Evolutionary conservation across 2,329 filamentous ascomycete species (phyloP), one percentile per base, ranked within the genome.

Genomic region (Beauveria bassiana): DNA sequence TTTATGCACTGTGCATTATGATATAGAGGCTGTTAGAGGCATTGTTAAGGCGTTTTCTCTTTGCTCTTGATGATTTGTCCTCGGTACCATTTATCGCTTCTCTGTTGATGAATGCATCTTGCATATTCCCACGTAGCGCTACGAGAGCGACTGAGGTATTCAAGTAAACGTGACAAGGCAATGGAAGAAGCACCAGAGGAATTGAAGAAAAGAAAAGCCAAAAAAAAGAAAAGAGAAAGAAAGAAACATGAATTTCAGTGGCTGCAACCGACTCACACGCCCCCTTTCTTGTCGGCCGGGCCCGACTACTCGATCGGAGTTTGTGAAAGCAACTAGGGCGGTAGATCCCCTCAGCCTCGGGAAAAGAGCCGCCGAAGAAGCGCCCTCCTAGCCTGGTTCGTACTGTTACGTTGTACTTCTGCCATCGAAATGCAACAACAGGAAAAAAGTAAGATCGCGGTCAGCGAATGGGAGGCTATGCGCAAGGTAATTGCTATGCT

Each of bases 301-400:
- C 9, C 56, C 56, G 56, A 43, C 42, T 2, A 50, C 56, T 50
- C 45, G 42, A 59, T 50, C 31, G 31, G 34, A 24, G 20, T 40
- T 59, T 31, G 31, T 3, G 22, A 22, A 22, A 22, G 22, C 22
- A 2, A 22, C 20, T 5, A 34, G 46, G 45, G 18, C n/a, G 46
- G 22, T 38, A 43, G 24, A 52, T 57, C 38, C 28, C 31, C 40
- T 2, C 12, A 43, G 20, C 52, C 40, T 43, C n/a, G 34, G 7
- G 18, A 22, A 52, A 52, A 51, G 56, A 59, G 56, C 34, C 47
- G 47, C 56, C 47, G 47, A 59, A 20, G 34, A 43, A 59, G 34
- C 34, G 46, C 34, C 56, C 34, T 22, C 12, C 16, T 42, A 18
- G 46, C 14, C 9, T 51, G 46, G 34, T 45, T 56, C 18, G 24